These are phyloP conservation scores for Macadamia tetraphylla DNA, from an alignment of 164 flowering plant species.

Conservation along the genomic window DNA sequence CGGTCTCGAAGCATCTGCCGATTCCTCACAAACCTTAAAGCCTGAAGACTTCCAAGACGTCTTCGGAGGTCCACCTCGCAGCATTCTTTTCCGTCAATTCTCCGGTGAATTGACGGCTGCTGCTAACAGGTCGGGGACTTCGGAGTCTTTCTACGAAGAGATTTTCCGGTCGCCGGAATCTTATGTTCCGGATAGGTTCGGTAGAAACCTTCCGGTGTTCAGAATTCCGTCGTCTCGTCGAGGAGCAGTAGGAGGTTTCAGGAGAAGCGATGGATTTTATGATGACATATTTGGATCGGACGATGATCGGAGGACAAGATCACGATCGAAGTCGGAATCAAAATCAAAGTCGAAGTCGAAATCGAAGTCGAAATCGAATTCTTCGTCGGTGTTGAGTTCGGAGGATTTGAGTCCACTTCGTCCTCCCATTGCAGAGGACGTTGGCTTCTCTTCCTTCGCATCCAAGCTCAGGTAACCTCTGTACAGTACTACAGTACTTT, in stretches of 20 bases:
- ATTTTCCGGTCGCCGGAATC: slow-evolving; percentile 45
- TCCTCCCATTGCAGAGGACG: slow-evolving; percentile 42
- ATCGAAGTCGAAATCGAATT: slow-evolving; percentile 61
- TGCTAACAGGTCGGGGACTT: slow-evolving; percentile 2
- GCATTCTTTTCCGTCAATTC: slow-evolving; percentile 34
- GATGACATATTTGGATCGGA: slow-evolving; percentile 58
- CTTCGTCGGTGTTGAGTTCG: slow-evolving; percentile 68
- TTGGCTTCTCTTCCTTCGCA: slow-evolving; percentile 37
- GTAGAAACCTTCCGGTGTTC: slow-evolving; percentile 50
- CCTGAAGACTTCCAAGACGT: slow-evolving; percentile 69
- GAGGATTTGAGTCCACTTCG: slow-evolving; percentile 71
- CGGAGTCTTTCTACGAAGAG: slow-evolving; percentile 43
- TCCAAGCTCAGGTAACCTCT: slow-evolving; percentile 65
- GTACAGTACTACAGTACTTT: no score
- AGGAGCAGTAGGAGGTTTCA: not conserved
- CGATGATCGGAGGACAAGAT: slow-evolving; percentile 31
- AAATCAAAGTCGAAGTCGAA: slow-evolving; percentile 61
- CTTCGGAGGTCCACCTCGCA: slow-evolving; percentile 89
- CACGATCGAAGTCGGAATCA: slow-evolving; percentile 23
- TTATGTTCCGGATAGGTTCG: slow-evolving; percentile 14
- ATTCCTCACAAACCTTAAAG: slow-evolving; percentile 14
- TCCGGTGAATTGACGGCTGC: slow-evolving; percentile 31
- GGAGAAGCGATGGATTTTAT: slow-evolving; percentile 35
- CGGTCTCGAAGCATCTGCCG: not conserved
- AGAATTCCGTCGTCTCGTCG: slow-evolving; percentile 35